Evolutionary conservation across 768 basidiomycete species (phyloP), one percentile per base, ranked within the genome.

Genomic region (Exsudoporus frostii): DNA sequence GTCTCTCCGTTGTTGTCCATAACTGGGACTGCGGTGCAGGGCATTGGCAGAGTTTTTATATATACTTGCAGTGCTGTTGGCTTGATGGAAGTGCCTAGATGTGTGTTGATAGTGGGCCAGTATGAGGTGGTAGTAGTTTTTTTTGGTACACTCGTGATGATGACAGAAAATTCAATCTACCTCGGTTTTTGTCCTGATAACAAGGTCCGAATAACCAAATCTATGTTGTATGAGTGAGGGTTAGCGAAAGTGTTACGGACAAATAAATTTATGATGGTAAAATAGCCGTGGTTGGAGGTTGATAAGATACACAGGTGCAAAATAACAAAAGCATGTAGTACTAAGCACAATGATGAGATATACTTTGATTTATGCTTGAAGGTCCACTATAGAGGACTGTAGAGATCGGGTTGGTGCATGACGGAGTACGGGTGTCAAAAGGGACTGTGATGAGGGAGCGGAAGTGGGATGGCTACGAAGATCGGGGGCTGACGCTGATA

Each of bases 401-500:
- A 51, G 41, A 22, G 51, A 40, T 43, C 56, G 63, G 22, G 50
- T 46, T 37, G 58, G 51, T 48, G 51, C 27, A 36, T 51, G 53
- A 27, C 49, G 51, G 22, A 50, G 59, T 7, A 58, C 53, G 25
- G 54, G 37, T 6, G 58, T 53, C 4, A 59, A 59, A 39, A 55
- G 41, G 27, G 54, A 41, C 36, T 50, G 60, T 5, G 48, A 40
- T 19, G 55, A 48, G 5, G 60, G 42, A 39, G 48, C 10, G 5
- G 62, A 56, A 51, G n/a, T 29, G 3, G 53, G 39, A 40, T 51
- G 59, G 4, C 51, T 30, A 39, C 51, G 62, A 24, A 70, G 57
- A 30, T 72, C 63, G 19, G 68, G 68, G 13, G 45, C 45, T 24
- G 69, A 70, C 5, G 45, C 60, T 14, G 66, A 70, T 9, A 64